These are phyloP conservation scores for Phaeosphaeriaceae sp. DNA, from an alignment of 2,329 filamentous ascomycete species.

Conservation along the genomic window DNA sequence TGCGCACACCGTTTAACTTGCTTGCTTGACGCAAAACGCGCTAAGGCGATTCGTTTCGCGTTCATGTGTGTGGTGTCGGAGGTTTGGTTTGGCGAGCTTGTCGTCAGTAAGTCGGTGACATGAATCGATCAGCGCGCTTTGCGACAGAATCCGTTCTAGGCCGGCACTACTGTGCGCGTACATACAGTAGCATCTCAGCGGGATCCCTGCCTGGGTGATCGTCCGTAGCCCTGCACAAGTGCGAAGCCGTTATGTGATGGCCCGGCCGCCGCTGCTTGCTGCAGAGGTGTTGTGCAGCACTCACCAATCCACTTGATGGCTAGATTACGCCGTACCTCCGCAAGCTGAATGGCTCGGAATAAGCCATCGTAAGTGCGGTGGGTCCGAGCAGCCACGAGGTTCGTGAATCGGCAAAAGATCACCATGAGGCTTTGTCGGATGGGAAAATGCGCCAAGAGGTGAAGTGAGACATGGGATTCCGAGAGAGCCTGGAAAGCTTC, in stretches of 20 bases:
- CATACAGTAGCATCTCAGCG: background rate
- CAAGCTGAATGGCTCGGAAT: background rate
- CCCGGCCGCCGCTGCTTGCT: background rate
- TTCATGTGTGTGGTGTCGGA: background rate
- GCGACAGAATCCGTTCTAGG: too few relatives aligned
- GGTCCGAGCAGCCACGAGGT: conserved; percentile 26
- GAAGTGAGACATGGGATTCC: background rate
- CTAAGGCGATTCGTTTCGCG: background rate
- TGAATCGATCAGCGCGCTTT: conserved; percentile 3
- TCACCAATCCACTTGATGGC: background rate
- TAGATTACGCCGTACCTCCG: background rate
- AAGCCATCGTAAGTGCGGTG: background rate
- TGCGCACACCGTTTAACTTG: conserved; percentile 2
- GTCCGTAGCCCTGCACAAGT: background rate
- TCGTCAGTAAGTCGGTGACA: background rate
- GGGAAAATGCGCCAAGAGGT: background rate
- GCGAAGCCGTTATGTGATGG: background rate
- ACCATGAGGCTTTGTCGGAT: background rate
- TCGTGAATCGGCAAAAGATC: background rate
- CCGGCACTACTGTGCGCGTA: too few relatives aligned
- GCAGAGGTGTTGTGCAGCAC: background rate
- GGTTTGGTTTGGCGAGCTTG: background rate
- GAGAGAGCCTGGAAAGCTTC: background rate
- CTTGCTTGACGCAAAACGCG: background rate
- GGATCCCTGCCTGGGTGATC: background rate